Evolutionary conservation across 352 stramenopile species (phyloP), one percentile per base, ranked within the genome.

Genomic region (Phytophthora sp.): DNA sequence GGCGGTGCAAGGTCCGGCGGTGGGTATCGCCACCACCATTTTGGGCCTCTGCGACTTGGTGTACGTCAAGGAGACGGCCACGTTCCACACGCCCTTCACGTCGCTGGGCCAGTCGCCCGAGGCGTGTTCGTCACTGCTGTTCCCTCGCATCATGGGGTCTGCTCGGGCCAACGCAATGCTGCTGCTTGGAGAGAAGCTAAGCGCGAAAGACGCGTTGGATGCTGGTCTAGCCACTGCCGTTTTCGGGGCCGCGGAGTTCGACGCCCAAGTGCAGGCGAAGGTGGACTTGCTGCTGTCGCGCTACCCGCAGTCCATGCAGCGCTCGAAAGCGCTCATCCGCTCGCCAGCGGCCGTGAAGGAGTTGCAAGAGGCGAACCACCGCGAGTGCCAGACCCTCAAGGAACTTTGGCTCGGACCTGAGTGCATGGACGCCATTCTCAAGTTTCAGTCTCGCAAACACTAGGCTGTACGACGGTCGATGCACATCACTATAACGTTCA

Each of bases 21-120:
- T 98, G 23, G 94, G 94, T 38, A 96, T 98, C 44, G 84, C 81
- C 5, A 88, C 94, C 17, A 98, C 92, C 9, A 73, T 96, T 13
- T 75, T 98, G 10, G 79, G 75, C 11, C 86, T 97, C 37, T 97
- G 88, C 39, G 94, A 98, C 63, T 54, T 97, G 5, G 87, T 97
- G 31, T 97, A 97, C 67, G 84, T 89, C 42, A 89, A 84, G n/a
- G 77, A 93, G 37, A 82, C 66, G 2, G 84, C 88, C 13, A 97
- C 87, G 20, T 94, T 98, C 72, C 92, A 95, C 72, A 97, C 92
- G 28, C 94, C 92, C 15, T 98, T 98, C 76, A 96, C 89, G 38
- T 74, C 85, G 26, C 70, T 98, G 9, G 94, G 91, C 0, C 86
- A 97, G 54, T 86, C 90, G 3, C 94, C 94, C 0, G 94, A 98